Evolutionary conservation across 495 filamentous ascomycete species (phyloP).

Genomic region (Podospora anserina): DNA sequence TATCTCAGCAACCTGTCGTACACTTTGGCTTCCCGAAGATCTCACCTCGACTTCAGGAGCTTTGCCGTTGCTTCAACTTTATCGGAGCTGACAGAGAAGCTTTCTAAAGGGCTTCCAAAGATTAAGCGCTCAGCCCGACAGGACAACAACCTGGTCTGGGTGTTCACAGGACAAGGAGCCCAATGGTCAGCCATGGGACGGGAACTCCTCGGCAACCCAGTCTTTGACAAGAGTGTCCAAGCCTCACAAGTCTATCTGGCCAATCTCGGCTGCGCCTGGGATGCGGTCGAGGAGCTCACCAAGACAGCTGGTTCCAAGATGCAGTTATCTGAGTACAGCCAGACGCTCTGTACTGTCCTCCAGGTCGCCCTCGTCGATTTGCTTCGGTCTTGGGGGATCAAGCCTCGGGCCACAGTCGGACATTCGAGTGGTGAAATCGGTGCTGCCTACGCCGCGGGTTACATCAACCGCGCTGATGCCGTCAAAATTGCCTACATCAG

Average conservation of each 20-base stretch:
- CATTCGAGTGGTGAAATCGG: conserved; percentile 63
- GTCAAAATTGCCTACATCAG: conserved; percentile 48
- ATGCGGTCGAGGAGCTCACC: conserved; percentile 5
- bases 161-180: conserved; percentile 44
- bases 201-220: conserved; percentile 33
- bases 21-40: conserved; percentile 33
- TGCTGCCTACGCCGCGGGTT: conserved; percentile 42
- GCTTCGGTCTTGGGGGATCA: conserved; percentile 45
- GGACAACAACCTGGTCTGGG: conserved; percentile 32
- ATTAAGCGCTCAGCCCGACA: conserved; percentile 8
- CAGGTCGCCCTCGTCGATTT: conserved; percentile 54
- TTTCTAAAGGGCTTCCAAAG: not conserved
- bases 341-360: conserved; percentile 46
- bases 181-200: conserved; percentile 52
- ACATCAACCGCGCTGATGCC: conserved; percentile 40
- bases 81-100: not conserved
- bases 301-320: not conserved
- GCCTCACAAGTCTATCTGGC: conserved; percentile 26
- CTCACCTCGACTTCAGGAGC: conserved; percentile 19
- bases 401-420: conserved; percentile 49
- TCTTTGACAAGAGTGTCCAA: conserved; percentile 36
- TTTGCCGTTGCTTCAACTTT: not conserved
- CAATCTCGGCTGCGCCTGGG: conserved; percentile 1
- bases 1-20: conserved; percentile 27
- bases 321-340: conserved; percentile 15